These are phyloP conservation scores for Pseudotulostoma volvatum DNA, from an alignment of 495 filamentous ascomycete species.

Conservation along the genomic window DNA sequence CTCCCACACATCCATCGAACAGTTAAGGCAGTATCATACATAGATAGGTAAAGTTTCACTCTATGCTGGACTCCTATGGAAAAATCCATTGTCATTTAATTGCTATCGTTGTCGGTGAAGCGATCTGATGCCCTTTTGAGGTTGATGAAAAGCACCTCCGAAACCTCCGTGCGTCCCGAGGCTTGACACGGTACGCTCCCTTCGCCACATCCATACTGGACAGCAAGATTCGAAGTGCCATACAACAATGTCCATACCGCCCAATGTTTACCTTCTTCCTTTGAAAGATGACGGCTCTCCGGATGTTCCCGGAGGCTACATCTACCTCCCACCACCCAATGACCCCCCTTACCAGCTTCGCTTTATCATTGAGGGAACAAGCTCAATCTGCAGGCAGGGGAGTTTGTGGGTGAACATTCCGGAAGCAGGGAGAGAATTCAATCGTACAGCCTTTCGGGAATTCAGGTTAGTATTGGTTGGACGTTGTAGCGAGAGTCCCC, in stretches of 20 bases:
- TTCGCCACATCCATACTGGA: too few relatives aligned
- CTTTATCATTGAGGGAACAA: constrained; percentile 89
- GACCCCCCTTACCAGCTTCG: constrained; percentile 59
- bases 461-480: constrained; percentile 52
- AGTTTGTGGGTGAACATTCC: constrained; percentile 95
- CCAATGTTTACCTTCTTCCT: constrained; percentile 65
- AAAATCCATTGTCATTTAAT: too few relatives aligned
- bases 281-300: constrained; percentile 87
- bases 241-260: constrained; percentile 5
- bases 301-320: constrained; percentile 74
- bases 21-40: too few relatives aligned
- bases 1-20: too few relatives aligned
- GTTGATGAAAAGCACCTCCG: too few relatives aligned
- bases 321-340: constrained; percentile 69
- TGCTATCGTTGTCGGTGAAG: too few relatives aligned
- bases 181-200: too few relatives aligned
- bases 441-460: constrained; percentile 60
- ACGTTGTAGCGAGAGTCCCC: not conserved
- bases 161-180: too few relatives aligned
- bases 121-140: too few relatives aligned
- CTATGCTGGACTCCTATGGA: too few relatives aligned
- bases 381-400: constrained; percentile 84
- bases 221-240: too few relatives aligned
- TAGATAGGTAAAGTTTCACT: too few relatives aligned
- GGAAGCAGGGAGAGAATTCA: constrained; percentile 52